Evolutionary conservation across 139 green algal genomes (phyloP), one percentile per base, ranked within the genome.

Genomic region (Cymbomonas tetramitiformis): DNA sequence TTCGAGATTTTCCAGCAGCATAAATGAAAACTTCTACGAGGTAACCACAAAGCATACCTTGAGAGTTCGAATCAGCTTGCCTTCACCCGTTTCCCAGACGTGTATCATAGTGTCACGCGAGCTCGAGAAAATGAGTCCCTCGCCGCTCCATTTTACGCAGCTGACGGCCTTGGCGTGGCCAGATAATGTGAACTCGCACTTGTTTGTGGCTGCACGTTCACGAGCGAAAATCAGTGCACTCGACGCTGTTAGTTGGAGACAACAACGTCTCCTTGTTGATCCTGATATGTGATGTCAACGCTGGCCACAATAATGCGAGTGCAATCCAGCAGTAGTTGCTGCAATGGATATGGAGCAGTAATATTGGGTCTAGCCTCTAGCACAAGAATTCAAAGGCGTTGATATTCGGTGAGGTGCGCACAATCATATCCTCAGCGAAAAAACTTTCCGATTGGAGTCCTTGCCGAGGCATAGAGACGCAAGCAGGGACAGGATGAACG

Each of bases 101-200:
- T 76, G 83, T 56, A 98, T 94, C 40, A 49, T 79, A 58, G 72
- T 82, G 65, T 98, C 91, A 0, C 85, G 65, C 0, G 65, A 74
- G 4, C 73, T 72, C 32, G 79, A 87, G 76, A 90, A 94, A 34
- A 98, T 90, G 28, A 88, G 73, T 0, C 85, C 90, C 34, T 95
- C 82, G 5, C 91, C 91, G 18, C 84, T 83, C 91, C 91, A 98
- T 51, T 77, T 79, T 25, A 96, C 81, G 6, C 63, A 73, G 4
- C 74, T 95, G 15, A 97, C 69, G 19, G 75, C 77, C 46, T 67
- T 51, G 4, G 72, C 82, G 64, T 92, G 83, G 29, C 43, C 58
- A 9, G 73, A 69, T 58, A 92, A 65, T 0, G 62, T 34, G 23
- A 80, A 77, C n/a, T 79, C 46, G 51, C 72, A 80, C 1, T 63